Percentiles rank a stretch among this genome's conserved stretches.
Evolutionary conservation across 225 moss, liverwort and hornwort genomes (phyloP).

Genomic region (Climacium dendroides): DNA sequence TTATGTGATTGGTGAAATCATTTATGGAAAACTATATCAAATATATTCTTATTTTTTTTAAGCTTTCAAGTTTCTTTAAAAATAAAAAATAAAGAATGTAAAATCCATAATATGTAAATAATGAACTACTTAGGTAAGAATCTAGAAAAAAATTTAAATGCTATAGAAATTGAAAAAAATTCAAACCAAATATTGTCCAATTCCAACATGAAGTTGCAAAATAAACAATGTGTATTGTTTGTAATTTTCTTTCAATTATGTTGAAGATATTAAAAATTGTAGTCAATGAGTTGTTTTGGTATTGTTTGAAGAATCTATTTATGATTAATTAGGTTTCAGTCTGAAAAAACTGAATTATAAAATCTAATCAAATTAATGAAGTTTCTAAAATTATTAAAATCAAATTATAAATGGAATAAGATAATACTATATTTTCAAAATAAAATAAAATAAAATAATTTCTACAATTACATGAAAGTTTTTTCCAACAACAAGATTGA

Average conservation of each 20-base stretch:
- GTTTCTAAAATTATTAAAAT: no score
- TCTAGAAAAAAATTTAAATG: no score
- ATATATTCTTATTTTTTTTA: rapidly evolving
- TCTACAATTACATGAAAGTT: neutral
- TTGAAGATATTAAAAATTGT: no score
- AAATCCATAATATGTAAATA: no score
- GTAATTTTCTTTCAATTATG: no score
- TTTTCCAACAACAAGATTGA: neutral
- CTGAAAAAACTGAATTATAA: rapidly evolving
- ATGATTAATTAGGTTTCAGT: neutral
- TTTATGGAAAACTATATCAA: rapidly evolving
- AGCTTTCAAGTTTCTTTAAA: neutral
- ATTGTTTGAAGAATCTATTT: neutral
- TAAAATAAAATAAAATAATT: neutral
- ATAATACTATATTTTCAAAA: neutral
- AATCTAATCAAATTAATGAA: neutral
- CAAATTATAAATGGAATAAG: no score
- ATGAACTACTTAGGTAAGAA: neutral
- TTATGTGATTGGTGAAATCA: rapidly evolving
- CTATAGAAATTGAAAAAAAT: neutral
- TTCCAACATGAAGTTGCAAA: neutral
- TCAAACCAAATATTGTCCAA: neutral
- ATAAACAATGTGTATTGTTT: neutral
- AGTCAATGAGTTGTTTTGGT: neutral
- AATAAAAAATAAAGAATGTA: neutral